Evolutionary conservation across 257 asterid species (phyloP).

Genomic region (Asclepias syriaca): DNA sequence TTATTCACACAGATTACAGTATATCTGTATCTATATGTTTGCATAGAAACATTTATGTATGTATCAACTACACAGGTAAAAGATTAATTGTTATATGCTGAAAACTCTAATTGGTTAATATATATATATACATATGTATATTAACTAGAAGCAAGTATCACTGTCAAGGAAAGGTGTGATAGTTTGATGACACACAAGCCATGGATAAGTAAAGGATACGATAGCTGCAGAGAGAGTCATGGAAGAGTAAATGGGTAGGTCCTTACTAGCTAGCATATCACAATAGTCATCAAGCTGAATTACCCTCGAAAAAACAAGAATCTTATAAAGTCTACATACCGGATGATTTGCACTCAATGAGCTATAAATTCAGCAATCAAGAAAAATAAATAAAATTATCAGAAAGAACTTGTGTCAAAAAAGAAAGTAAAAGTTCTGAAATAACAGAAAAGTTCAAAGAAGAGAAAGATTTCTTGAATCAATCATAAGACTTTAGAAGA

Average conservation of each 20-base stretch:
- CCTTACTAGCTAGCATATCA: no score
- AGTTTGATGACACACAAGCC: not conserved
- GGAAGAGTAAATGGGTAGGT: not conserved
- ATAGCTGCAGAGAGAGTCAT: not conserved
- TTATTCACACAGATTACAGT: not conserved
- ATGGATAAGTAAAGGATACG: not conserved
- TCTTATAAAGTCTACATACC: not conserved
- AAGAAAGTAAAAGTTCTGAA: not conserved
- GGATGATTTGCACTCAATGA: not conserved
- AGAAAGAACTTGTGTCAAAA: not conserved
- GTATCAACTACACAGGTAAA: not conserved
- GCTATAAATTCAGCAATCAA: not conserved
- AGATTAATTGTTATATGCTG: not conserved
- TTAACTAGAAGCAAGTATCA: not conserved
- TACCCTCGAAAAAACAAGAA: not conserved
- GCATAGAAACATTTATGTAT: not conserved
- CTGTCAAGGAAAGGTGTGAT: not conserved
- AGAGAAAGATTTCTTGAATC: not conserved
- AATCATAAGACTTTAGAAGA: not conserved
- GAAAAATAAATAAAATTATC: not conserved
- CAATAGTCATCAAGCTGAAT: no score
- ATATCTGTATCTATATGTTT: not conserved
- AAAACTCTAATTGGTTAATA: not conserved
- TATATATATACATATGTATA: not conserved
- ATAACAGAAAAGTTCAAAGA: not conserved